Base-by-base conservation (phyloP, 2,329 filamentous ascomycete genomes). In the Dactylellina drechsleri region DNA sequence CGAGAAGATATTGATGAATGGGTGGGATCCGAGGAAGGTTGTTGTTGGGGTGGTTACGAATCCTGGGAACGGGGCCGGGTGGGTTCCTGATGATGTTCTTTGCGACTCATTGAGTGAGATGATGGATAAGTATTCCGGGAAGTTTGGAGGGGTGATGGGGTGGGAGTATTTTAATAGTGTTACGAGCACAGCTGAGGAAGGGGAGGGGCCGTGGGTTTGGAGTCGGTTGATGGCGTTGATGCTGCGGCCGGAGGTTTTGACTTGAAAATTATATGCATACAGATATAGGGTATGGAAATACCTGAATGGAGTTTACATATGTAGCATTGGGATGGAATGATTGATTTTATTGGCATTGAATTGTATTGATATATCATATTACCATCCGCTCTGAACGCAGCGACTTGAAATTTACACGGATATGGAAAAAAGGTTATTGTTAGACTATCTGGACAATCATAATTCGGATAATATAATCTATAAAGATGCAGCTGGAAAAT, bases 151-250 rank as follows among this genome's bases (percentile, higher is more conserved):
- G 0, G 89, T 97, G 5, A 95, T 95, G 89, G 92, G 92, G 1
- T 97, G 93, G 93, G 93, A 97, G 83, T 97, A 95, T 81, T 97
- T 94, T 83, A 96, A 96, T 28, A 75, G 71, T 47, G 56, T 75
- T 4, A 75, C 71, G 15, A 68, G 53, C 26, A 62, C 66, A 36
- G 40, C 59, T 18, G 58, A 61, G 4, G 50, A 52, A 18, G 79
- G 80, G 15, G 79, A 80, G 12, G 82, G 79, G 8, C 82, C 83
- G 59, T 85, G 81, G 80, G 83, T 82, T 82, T 88, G 86, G 50
- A 89, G 83, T 18, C 83, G 86, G 79, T 89, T 87, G 58, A 89
- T 85, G 77, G 89, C 83, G 54, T 86, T 75, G 64, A 68, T 75
- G 18, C 41, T 75, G 36, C 28, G 71, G 47, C 71, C 71, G 16